These are phyloP conservation scores for Solanum sitiens DNA, from an alignment of 257 asterid genomes.

Conservation along the genomic window DNA sequence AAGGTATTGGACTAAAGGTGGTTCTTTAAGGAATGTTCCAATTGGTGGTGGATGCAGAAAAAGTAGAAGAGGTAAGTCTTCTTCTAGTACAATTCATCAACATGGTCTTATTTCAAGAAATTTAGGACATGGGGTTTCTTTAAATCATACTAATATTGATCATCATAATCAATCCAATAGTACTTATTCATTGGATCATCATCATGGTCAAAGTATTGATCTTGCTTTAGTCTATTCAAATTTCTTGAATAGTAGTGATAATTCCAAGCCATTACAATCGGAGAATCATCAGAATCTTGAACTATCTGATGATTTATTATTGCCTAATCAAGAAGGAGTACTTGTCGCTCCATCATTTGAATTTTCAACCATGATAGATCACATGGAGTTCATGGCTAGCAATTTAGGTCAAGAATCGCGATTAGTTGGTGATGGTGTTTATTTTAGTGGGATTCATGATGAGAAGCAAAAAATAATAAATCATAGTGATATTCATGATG, in stretches of 20 bases:
- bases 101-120: not conserved
- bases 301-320: not conserved
- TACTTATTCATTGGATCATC: not conserved
- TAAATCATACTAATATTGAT: not conserved
- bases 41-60: constrained; percentile 67
- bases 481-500: not conserved
- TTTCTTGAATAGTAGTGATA: constrained; percentile 28
- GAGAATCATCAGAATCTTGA: not conserved
- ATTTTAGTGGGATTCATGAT: constrained; percentile 11
- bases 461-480: not conserved
- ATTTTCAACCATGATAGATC: constrained; percentile 3
- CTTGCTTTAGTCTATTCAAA: constrained; percentile 57
- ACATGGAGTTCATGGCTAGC: not conserved
- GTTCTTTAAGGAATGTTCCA: constrained; percentile 72
- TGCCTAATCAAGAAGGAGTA: not conserved
- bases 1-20: constrained; percentile 83
- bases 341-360: constrained; percentile 1
- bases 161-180: not conserved
- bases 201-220: constrained; percentile 28
- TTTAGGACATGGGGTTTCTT: not conserved
- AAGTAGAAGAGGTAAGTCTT: not conserved
- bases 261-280: constrained; percentile 1
- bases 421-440: not conserved
- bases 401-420: constrained; percentile 1
- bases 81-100: not conserved